Conservation (phyloP, 148 eudicot genomes). For the Pouteria glomerata region DNA sequence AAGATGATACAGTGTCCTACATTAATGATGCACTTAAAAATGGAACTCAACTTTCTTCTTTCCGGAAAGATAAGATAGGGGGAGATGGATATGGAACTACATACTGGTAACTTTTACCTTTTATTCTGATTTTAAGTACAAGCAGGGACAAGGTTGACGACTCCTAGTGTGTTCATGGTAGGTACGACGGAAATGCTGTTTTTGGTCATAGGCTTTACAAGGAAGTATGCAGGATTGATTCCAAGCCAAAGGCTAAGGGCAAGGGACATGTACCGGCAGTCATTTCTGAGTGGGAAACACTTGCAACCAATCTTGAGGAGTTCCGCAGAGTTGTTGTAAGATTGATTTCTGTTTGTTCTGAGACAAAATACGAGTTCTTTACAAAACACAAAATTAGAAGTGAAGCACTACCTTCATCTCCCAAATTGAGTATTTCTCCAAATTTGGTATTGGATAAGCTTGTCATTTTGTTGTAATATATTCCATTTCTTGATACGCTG, state of each 20-base stretch:
- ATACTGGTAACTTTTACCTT: slow-evolving; percentile 53
- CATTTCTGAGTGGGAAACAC: slow-evolving; percentile 64
- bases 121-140: background rate
- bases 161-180: slow-evolving; percentile 22
- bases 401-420: background rate
- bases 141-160: background rate
- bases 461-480: background rate
- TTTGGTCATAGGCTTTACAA: slow-evolving; percentile 77
- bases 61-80: slow-evolving; percentile 61
- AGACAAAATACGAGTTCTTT: background rate
- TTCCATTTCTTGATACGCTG: too few relatives aligned
- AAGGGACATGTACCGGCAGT: slow-evolving; percentile 20
- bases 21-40: slow-evolving; percentile 57
- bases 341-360: slow-evolving; percentile 1
- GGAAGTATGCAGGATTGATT: slow-evolving; percentile 45
- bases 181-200: slow-evolving; percentile 74
- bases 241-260: slow-evolving; percentile 33
- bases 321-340: slow-evolving; percentile 70
- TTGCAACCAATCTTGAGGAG: slow-evolving; percentile 88
- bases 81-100: slow-evolving; percentile 41
- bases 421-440: background rate
- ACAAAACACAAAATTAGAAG: background rate
- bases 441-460: slow-evolving; percentile 2
- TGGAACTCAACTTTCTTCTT: slow-evolving; percentile 46
- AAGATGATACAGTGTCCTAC: slow-evolving; percentile 56